A percentile compares a stretch with the other conserved stretches of the same genome.
Conservation (phyloP, 2,329 filamentous ascomycete genomes). For the Aspergillus transmontanensis region DNA sequence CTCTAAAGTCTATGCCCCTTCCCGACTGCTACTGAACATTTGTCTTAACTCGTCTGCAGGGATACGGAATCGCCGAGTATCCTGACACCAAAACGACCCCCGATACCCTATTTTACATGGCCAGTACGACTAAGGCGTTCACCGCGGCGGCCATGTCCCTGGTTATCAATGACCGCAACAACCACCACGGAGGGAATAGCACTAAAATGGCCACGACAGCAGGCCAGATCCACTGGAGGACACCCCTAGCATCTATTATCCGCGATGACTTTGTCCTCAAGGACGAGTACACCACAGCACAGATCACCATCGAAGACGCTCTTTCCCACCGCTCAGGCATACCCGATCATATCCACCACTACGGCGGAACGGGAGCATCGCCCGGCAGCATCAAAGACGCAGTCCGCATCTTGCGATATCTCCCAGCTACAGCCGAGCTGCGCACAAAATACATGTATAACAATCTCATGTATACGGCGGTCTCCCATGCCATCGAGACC, state of each 20-base stretch:
- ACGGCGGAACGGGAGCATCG: background rate
- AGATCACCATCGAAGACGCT: background rate
- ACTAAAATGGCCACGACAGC: background rate
- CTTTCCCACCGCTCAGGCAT: background rate
- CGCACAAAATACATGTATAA: conserved; percentile 52
- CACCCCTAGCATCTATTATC: background rate
- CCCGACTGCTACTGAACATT: background rate
- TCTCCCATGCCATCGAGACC: conserved; percentile 51
- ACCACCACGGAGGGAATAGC: background rate
- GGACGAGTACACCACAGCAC: background rate
- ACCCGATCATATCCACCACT: background rate
- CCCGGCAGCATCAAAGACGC: background rate
- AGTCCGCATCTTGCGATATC: conserved; percentile 40
- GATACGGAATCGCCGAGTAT: background rate
- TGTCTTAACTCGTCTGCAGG: background rate
- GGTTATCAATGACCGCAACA: background rate
- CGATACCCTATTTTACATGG: background rate
- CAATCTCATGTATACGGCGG: conserved; percentile 54
- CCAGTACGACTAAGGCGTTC: background rate
- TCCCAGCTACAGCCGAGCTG: conserved; percentile 49
- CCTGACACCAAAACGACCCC: background rate
- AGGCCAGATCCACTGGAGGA: background rate
- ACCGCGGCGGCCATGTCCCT: background rate
- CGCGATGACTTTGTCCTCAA: background rate
- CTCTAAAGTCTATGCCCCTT: background rate